Evolutionary conservation across 257 asterid species (phyloP).

Genomic region (Ophiorrhiza pumila): DNA sequence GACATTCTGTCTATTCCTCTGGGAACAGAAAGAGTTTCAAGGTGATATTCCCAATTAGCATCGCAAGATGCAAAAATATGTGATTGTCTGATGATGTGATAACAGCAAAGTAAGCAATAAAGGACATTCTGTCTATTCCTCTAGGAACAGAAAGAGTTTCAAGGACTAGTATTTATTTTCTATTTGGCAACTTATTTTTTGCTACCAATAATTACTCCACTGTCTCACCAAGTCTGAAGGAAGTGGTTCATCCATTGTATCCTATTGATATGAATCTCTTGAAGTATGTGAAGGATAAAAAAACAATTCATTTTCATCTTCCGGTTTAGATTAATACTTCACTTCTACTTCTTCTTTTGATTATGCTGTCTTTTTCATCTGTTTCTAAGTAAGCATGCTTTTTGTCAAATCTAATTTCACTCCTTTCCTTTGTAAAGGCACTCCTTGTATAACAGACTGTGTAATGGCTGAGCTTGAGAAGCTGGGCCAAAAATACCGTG

Average conservation of each 20-base stretch:
- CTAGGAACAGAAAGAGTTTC: too few relatives aligned
- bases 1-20: not conserved
- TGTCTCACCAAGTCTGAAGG: not conserved
- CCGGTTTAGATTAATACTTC: not conserved
- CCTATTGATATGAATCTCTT: too few relatives aligned
- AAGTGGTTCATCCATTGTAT: not conserved
- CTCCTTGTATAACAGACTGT: constrained; percentile 98
- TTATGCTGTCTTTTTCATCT: not conserved
- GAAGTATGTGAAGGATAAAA: not conserved
- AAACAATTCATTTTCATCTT: not conserved
- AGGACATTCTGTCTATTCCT: not conserved
- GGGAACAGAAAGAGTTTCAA: too few relatives aligned
- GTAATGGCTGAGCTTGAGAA: constrained; percentile 99
- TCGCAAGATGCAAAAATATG: too few relatives aligned
- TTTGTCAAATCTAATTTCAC: not conserved
- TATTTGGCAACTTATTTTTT: not conserved
- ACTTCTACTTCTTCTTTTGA: not conserved
- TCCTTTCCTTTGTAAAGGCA: constrained; percentile 44
- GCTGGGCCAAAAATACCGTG: constrained; percentile 87
- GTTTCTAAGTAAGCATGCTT: not conserved
- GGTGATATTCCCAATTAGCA: too few relatives aligned
- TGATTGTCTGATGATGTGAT: not conserved
- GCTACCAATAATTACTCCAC: not conserved
- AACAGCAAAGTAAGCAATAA: not conserved
- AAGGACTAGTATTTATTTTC: not conserved